These are phyloP conservation scores for Phytopythium delawarense DNA, from an alignment of 352 stramenopile species.

Conservation along the genomic window DNA sequence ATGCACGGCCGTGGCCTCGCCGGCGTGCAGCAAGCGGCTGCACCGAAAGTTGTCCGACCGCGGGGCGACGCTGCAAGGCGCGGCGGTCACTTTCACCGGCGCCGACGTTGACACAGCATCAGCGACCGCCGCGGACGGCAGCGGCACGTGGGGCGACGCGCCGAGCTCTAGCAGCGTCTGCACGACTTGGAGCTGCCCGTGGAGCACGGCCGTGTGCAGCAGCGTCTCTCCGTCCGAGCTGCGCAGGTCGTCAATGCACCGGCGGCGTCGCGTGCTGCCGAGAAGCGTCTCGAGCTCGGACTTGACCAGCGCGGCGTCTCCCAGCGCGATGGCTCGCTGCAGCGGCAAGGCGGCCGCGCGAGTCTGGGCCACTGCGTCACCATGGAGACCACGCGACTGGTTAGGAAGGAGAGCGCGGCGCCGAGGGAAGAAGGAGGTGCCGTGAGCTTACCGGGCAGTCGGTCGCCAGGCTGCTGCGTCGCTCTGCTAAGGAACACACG, in stretches of 20 bases:
- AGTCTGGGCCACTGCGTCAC: conserved; percentile 19
- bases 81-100: conserved; percentile 10
- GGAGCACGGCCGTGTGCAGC: conserved; percentile 62
- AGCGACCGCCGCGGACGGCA: conserved; percentile 13
- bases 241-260: conserved; percentile 10
- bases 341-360: conserved; percentile 34
- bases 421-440: too few species aligned
- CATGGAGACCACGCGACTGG: not conserved
- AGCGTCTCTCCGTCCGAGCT: conserved; percentile 62
- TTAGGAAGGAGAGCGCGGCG: not conserved
- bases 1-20: conserved; percentile 59
- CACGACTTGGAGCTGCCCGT: conserved; percentile 40
- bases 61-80: conserved; percentile 45
- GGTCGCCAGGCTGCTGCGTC: conserved; percentile 12
- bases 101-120: conserved; percentile 12
- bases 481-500: conserved; percentile 38
- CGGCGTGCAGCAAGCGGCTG: conserved; percentile 42
- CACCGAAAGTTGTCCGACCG: conserved; percentile 53
- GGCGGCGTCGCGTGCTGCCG: not conserved
- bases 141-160: conserved; percentile 31
- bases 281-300: conserved; percentile 14
- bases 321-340: conserved; percentile 56
- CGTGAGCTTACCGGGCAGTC: not conserved
- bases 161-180: conserved; percentile 48
- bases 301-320: conserved; percentile 18